Evolutionary conservation across 352 stramenopile species (phyloP).

Genomic region (Halophytophthora polymorphica): DNA sequence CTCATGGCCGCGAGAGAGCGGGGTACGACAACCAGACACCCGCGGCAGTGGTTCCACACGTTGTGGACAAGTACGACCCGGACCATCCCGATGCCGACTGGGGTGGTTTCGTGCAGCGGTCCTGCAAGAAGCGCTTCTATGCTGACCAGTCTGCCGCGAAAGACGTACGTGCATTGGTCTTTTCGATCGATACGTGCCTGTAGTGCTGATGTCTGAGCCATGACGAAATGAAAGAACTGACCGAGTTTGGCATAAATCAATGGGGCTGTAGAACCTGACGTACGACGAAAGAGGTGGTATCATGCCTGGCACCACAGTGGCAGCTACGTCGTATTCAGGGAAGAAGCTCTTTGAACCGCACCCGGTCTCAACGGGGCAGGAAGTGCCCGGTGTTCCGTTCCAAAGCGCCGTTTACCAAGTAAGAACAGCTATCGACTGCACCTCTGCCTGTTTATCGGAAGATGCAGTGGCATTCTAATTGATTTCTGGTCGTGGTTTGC

Average conservation of each 20-base stretch:
- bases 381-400: constrained; percentile 50
- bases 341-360: constrained; percentile 63
- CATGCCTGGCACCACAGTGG: constrained; percentile 32
- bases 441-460: background rate
- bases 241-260: background rate
- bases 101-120: constrained; percentile 60
- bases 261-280: constrained; percentile 35
- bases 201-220: background rate
- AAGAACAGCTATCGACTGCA: background rate
- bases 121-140: constrained; percentile 68
- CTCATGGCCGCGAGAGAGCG: background rate
- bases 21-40: constrained; percentile 14
- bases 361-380: constrained; percentile 34
- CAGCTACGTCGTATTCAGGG: constrained; percentile 20
- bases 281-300: constrained; percentile 58
- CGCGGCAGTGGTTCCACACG: constrained; percentile 34
- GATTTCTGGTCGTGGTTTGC: background rate
- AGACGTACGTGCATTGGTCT: constrained; percentile 30
- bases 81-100: constrained; percentile 73
- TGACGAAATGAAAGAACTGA: background rate
- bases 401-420: constrained; percentile 69
- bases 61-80: constrained; percentile 71
- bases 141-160: constrained; percentile 29
- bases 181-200: background rate
- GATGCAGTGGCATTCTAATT: background rate